Base-by-base conservation (phyloP, 2,329 filamentous ascomycete genomes). In the Claviceps arundinis region DNA sequence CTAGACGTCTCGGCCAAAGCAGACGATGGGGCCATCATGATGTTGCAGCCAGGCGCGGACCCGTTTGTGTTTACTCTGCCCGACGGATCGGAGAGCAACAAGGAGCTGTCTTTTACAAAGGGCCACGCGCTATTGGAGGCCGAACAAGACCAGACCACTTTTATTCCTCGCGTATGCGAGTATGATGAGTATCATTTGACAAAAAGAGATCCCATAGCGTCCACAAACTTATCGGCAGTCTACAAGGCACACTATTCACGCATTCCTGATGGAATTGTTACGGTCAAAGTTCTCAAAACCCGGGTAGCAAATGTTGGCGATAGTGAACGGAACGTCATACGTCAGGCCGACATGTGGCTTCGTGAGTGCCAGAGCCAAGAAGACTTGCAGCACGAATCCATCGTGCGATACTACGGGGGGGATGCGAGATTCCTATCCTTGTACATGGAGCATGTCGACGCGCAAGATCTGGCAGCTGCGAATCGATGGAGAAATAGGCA, bases 401-500 rank as follows among this genome's bases (percentile, higher is more conserved):
- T 81, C 54, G 77, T 80, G 52, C 72, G 72, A 22, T 69, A 80
- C 50, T 78, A 80, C 54, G 77, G 77, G 8, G 77, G 78, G 40
- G 78, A 81, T 57, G 78, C 78, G 6, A 74, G 78, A 37, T 80
- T 77, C 59, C 63, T 82, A 40, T 78, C 77, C 2, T 62, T 81
- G 9, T 81, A 80, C 59, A 81, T 82, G 78, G 78, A 81, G 60
- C 75, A 80, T 54, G 70, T 81, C 4, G 75, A 80, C 50, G 77
- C 75, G 13, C 72, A 71, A 45, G 78, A 81, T 56, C 66, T 82
- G 40, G 71, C 74, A 1, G 69, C 70, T 34, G 64, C 68, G 48
- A 67, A 70, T 41, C 66, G 70, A 8, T 81, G 77, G 78, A 73
- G 77, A 24, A 70, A 66, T 51, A 64, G 62, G 19, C 57, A 62